Percentiles rank a stretch among this genome's conserved stretches.
Conservation (phyloP, 164 flowering plant species). For the Dillenia suffruticosa region DNA sequence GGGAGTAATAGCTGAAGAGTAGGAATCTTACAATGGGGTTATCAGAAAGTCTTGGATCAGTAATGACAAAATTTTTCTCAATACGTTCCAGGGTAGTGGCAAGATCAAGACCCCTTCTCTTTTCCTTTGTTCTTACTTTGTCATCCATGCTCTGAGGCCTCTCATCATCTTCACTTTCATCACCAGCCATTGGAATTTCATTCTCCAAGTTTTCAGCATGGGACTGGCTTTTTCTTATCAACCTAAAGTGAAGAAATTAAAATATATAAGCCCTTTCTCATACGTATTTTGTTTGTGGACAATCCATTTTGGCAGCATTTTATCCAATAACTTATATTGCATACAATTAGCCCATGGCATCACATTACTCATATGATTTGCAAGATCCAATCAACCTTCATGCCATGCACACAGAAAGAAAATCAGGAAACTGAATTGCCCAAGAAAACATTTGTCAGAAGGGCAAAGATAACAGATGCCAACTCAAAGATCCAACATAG, state of each 20-base stretch:
- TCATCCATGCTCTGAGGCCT: slow-evolving; percentile 72
- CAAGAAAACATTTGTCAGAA: background rate
- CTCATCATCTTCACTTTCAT: slow-evolving; percentile 42
- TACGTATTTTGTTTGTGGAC: no score
- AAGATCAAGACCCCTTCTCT: slow-evolving; percentile 94
- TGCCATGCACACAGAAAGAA: background rate
- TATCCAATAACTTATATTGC: no score
- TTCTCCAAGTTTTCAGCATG: slow-evolving; percentile 10
- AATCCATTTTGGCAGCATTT: no score
- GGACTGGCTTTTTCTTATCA: slow-evolving; percentile 44
- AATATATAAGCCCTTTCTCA: no score
- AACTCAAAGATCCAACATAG: no score
- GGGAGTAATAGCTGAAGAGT: background rate
- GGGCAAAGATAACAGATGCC: no score
- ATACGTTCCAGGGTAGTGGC: slow-evolving; percentile 99
- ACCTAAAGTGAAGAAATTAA: slow-evolving; percentile 29
- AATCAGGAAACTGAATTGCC: background rate
- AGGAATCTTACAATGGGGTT: slow-evolving; percentile 84
- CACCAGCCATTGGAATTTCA: slow-evolving; percentile 23
- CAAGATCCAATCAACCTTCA: no score
- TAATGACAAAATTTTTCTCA: slow-evolving; percentile 96
- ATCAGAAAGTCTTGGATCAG: slow-evolving; percentile 98
- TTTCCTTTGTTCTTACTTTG: slow-evolving; percentile 70
- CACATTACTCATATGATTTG: no score
- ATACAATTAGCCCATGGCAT: no score